Base-by-base conservation (phyloP, 2,329 filamentous ascomycete genomes). In the Alternaria burnsii region DNA sequence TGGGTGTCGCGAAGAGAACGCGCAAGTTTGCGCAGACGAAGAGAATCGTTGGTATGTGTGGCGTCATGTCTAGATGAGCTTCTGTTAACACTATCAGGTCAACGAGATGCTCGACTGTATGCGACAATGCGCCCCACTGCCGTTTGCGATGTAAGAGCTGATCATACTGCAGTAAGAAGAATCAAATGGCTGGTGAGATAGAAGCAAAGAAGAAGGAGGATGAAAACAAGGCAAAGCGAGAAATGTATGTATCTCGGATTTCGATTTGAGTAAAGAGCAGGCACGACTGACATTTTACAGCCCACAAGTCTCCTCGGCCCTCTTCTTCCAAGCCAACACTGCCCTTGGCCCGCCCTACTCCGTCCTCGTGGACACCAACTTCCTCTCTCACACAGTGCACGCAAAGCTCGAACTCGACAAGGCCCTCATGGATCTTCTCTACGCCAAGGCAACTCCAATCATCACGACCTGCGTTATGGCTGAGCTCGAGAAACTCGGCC, bases 351-450 rank as follows among this genome's bases (percentile, higher is more conserved):
- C 94, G 4, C 93, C 93, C 1, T 96, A 97, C 82, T 85, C 82
- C 51, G 86, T 94, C 58, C 87, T 96, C 61, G 67, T 75, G 16
- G 74, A 77, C 53, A 76, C 77, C 22, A 77, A 79, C 52, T 76
- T 77, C 63, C 73, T 76, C 63, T 75, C 76, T 10, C 93, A 97
- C 79, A 95, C 93, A 0, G 92, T 98, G 2, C 91, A 94, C 79
- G 88, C 91, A 69, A 98, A 99, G 82, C 87, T 98, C 20, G 92
- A 94, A 34, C 83, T 98, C 12, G 85, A 97, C 20, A 90, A 94
- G 62, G 89, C 90, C 3, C 92, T 97, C 83, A 97, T 97, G 92
- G 93, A 97, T 78, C 91, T 92, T 55, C 85, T 99, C 5, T 97
- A 94, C 77, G 94, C 94, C 18, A 96, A 96, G 73, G 95, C 92